Conservation (phyloP, 768 basidiomycete species). For the Boletus reticulatus region DNA sequence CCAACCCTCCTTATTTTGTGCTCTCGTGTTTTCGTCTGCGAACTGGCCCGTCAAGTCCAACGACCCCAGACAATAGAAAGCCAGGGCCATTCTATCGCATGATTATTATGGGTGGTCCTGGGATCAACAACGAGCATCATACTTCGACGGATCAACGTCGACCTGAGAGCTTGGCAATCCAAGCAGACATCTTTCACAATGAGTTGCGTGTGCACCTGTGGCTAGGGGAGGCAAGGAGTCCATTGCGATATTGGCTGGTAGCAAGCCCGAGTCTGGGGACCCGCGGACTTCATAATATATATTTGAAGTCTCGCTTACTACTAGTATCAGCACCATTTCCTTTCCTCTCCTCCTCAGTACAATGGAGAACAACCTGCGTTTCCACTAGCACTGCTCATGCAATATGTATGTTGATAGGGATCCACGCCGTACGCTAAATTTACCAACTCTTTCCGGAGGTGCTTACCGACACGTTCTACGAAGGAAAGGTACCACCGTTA, state of each 20-base stretch:
- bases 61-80: constrained; percentile 85
- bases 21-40: constrained; percentile 38
- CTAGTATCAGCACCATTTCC: no score
- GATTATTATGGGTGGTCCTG: constrained; percentile 7
- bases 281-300: no score
- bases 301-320: no score
- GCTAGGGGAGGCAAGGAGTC: constrained; percentile 30
- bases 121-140: constrained; percentile 16
- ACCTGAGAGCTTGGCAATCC: constrained; percentile 70
- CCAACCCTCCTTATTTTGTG: constrained; percentile 61
- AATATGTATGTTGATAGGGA: no score
- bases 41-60: constrained; percentile 71
- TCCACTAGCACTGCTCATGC: no score
- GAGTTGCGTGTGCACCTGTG: constrained; percentile 56
- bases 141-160: constrained; percentile 75
- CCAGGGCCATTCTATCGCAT: constrained; percentile 67
- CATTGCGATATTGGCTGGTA: constrained; percentile 3
- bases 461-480: no score
- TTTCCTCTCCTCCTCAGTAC: no score
- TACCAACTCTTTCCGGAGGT: no score
- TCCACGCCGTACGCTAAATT: no score
- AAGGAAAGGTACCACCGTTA: no score
- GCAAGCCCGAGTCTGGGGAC: no score
- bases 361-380: no score
- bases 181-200: constrained; percentile 65